A percentile compares a stretch with the other conserved stretches of the same genome.
These are phyloP conservation scores for Pilasporangium apinafurcum DNA, from an alignment of 352 stramenopile species.

Conservation along the genomic window DNA sequence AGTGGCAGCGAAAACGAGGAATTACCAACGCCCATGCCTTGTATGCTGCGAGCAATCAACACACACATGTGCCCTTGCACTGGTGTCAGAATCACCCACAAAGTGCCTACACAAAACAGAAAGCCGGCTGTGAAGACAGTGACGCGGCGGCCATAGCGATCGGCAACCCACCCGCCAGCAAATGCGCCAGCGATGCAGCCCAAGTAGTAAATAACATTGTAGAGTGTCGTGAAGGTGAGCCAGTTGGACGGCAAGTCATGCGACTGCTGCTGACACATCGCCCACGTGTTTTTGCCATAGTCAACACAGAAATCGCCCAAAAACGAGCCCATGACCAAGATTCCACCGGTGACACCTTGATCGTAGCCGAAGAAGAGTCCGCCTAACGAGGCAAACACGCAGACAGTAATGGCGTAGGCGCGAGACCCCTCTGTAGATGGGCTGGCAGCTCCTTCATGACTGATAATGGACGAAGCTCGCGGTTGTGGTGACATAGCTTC, in stretches of 20 bases:
- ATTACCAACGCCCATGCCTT: constrained; percentile 34
- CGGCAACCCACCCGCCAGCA: constrained; percentile 18
- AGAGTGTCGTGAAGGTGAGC: constrained; percentile 31
- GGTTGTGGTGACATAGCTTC: too few relatives aligned
- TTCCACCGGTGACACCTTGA: constrained; percentile 28
- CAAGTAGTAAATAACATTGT: constrained; percentile 35
- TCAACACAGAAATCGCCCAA: constrained; percentile 32
- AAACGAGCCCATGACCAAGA: constrained; percentile 41
- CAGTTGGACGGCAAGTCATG: constrained; percentile 24
- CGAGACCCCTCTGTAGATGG: too few relatives aligned
- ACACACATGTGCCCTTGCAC: constrained; percentile 12
- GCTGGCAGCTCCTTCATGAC: too few relatives aligned
- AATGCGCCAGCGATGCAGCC: constrained; percentile 30
- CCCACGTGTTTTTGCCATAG: constrained; percentile 28
- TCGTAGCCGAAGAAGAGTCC: constrained; percentile 47
- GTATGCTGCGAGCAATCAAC: constrained; percentile 22
- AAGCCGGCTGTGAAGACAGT: constrained; percentile 25
- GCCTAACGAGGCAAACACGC: constrained; percentile 30
- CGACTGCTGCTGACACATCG: constrained; percentile 6
- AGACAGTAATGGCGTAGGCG: constrained; percentile 24
- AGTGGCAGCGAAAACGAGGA: constrained; percentile 37
- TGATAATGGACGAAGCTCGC: too few relatives aligned
- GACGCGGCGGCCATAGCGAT: constrained; percentile 26
- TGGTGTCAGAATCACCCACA: constrained; percentile 15
- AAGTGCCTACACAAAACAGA: constrained; percentile 31